phyloP scores from a whole-genome alignment of 192 early-diverging fungal genomes.

The Polychytrium aggregatum region DNA sequence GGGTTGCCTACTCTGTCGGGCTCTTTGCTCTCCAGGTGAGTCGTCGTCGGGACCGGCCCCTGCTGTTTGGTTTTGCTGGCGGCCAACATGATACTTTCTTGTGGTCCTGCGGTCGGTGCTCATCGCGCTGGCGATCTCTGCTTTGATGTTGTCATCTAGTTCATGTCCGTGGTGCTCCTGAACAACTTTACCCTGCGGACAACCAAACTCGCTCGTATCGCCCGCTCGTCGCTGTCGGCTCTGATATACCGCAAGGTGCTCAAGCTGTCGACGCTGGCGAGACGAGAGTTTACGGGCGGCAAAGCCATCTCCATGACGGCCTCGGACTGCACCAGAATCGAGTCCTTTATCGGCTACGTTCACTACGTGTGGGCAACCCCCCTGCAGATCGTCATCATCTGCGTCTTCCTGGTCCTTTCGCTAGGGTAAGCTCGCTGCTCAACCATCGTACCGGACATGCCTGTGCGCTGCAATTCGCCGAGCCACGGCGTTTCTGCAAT shows the following conservation, averaged over 20 bases:
- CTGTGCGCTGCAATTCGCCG: no score
- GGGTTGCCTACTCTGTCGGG: constrained; percentile 18
- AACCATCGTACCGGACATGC: no score
- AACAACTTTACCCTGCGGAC: constrained; percentile 27
- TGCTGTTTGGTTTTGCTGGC: no score
- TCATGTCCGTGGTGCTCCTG: constrained; percentile 14
- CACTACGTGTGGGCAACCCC: constrained; percentile 33
- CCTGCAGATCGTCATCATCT: constrained; percentile 25
- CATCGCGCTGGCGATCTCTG: no score
- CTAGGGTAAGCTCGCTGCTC: no score
- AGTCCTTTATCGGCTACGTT: constrained; percentile 31
- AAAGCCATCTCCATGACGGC: constrained; percentile 53
- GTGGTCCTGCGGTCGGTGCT: no score
- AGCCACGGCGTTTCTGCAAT: no score
- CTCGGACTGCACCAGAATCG: constrained; percentile 47
- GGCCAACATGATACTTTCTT: no score
- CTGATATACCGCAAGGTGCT: constrained; percentile 52
- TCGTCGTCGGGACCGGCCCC: no score
- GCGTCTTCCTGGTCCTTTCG: constrained; percentile 24
- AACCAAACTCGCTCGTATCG: constrained; percentile 21
- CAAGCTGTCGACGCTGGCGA: constrained; percentile 32
- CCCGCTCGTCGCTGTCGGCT: constrained; percentile 38
- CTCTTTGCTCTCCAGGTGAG: constrained; percentile 15
- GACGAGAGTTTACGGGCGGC: constrained; percentile 49
- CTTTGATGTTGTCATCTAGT: background rate